A percentile compares a stretch with the other conserved stretches of the same genome.
phyloP scores from a whole-genome alignment of 345 rosid species.

The Crucihimalaya himalaica region DNA sequence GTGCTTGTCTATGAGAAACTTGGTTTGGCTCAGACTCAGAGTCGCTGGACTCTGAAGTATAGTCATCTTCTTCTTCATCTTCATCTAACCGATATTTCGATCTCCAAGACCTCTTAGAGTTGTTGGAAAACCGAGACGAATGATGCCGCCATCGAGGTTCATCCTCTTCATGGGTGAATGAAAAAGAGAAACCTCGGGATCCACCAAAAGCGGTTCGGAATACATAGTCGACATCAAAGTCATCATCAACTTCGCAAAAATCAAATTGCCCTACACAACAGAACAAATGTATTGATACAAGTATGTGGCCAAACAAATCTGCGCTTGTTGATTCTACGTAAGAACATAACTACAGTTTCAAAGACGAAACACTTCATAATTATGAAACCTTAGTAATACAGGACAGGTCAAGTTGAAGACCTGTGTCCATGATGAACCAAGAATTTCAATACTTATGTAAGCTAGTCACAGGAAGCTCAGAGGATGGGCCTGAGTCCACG shows the following conservation, averaged over 20 bases:
- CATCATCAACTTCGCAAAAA: conserved; percentile 64
- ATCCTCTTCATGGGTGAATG: conserved; percentile 61
- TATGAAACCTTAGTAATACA: background rate
- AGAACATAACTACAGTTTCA: background rate
- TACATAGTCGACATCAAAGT: conserved; percentile 55
- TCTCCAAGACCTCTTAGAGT: conserved; percentile 45
- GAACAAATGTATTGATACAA: background rate
- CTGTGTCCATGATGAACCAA: background rate
- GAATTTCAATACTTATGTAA: background rate
- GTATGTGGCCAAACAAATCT: conserved; percentile 7
- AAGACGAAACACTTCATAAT: background rate
- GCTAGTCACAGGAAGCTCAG: background rate
- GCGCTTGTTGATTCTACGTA: background rate
- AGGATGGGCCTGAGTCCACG: background rate
- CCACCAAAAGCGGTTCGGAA: conserved; percentile 71
- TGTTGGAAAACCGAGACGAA: conserved; percentile 43
- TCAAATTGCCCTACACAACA: conserved; percentile 54
- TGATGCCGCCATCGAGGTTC: conserved; percentile 51
- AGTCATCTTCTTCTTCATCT: conserved; percentile 55
- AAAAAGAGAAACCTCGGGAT: conserved; percentile 49
- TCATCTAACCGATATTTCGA: conserved; percentile 49
- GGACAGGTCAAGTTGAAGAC: background rate
- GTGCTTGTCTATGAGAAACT: conserved; percentile 71
- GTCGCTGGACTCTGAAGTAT: conserved; percentile 56
- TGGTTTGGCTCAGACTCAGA: conserved; percentile 45